A percentile compares a stretch with the other conserved stretches of the same genome.
Evolutionary conservation across 768 basidiomycete genomes (phyloP).

Genomic region (Boletellus ananas): DNA sequence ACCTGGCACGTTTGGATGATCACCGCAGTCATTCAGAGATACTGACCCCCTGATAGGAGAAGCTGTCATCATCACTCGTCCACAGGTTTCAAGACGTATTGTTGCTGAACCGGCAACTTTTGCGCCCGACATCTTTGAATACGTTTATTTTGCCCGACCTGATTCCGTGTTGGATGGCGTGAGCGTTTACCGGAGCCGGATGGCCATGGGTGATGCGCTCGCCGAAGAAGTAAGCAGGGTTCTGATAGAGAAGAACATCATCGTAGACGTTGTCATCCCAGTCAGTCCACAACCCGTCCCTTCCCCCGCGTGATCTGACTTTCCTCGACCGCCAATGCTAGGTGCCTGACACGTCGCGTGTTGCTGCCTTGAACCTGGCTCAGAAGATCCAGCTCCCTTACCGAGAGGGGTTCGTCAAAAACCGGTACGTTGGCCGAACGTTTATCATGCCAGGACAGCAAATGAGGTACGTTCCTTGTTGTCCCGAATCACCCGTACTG

Average conservation of each 20-base stretch:
- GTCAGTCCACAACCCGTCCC: conserved; percentile 34
- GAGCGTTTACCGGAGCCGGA: conserved; percentile 94
- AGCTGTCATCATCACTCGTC: conserved; percentile 91
- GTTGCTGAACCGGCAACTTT: conserved; percentile 69
- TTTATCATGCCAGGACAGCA: conserved; percentile 99
- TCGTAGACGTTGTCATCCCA: conserved; percentile 95
- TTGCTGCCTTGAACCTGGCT: conserved; percentile 92
- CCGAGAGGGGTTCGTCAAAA: conserved; percentile 98
- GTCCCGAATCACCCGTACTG: neutral
- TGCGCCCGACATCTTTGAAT: conserved; percentile 98
- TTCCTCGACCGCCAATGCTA: conserved; percentile 22
- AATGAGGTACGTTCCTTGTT: conserved; percentile 56
- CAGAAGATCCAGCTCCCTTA: conserved; percentile 89
- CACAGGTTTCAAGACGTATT: conserved; percentile 67
- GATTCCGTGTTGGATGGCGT: conserved; percentile 97
- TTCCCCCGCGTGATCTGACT: neutral
- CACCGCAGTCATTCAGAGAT: neutral
- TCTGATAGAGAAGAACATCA: conserved; percentile 60
- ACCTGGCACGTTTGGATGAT: conserved; percentile 55
- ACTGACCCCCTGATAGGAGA: conserved; percentile 55
- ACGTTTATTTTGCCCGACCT: conserved; percentile 96
- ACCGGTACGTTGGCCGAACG: conserved; percentile 95
- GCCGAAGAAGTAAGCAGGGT: conserved; percentile 82
- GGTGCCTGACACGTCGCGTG: conserved; percentile 96
- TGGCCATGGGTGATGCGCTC: conserved; percentile 98